Base-by-base conservation (phyloP, 495 filamentous ascomycete genomes). In the Echria macrotheca region DNA sequence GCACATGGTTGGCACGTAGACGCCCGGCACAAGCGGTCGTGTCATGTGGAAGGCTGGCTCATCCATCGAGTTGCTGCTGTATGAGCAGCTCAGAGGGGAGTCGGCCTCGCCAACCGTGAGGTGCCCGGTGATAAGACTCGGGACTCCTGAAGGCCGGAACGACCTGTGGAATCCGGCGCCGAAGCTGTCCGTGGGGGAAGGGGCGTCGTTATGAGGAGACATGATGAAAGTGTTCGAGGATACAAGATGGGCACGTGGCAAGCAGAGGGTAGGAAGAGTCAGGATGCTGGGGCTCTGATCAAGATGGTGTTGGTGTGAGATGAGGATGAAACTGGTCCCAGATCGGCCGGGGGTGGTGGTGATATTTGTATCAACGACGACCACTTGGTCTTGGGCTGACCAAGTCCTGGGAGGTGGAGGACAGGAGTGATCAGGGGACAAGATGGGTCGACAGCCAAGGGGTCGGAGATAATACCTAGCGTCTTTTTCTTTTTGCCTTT, bases 1-100 rank as follows among this genome's bases (percentile, higher is more conserved):
- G 61, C 86, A 90, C 73, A 89, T 82, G 17, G 86, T 91, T 10
- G 89, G 89, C 39, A 86, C 85, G 60, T 94, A 94, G 57, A 90
- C 85, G 60, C 89, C 89, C 24, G 84, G 81, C 23, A 83, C 78
- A 35, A 93, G 79, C 35, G 84, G 79, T 18, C 82, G 81, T 26
- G 60, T 66, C 46, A 69, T 69, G 52, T 73, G 70, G 51, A 74
- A 62, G 17, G 65, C 57, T 3, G 58, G 61, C 15, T 57, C 58
- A 8, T 70, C 70, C 49, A 66, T 51, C 3, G 67, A 69, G 37
- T 61, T 66, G 56, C 63, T 67, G 58, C 69, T 68, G 50, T 59
- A 70, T 8, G 69, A 71, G 53, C 68, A 69, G 56, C 60, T 69
- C 37, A 69, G 54, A 1, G 66, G 63, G 1, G 69, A 70, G 29